Evolutionary conservation across 495 filamentous ascomycete genomes (phyloP), one percentile per base, ranked within the genome.

Genomic region (Daldinia caldariorum): DNA sequence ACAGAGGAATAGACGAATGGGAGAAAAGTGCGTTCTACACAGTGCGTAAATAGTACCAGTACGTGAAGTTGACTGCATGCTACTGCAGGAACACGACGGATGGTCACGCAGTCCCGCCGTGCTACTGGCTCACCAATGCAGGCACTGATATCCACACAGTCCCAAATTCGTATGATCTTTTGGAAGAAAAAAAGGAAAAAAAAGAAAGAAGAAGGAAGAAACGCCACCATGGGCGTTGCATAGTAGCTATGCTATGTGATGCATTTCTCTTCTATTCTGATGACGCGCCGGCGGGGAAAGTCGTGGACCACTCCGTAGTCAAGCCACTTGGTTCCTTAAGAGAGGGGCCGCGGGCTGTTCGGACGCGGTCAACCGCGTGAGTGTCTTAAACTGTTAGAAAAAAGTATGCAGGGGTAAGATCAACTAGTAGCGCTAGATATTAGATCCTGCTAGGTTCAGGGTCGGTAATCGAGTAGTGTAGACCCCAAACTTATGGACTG

Each of bases 1-100:
- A 47, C 35, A 35, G 58, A 55, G 58, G 55, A 20, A 60, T 41
- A 51, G 18, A 61, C 29, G 47, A 41, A 34, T 35, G 60, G n/a
- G 57, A 34, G 29, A 60, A 22, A 20, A 49, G 31, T 57, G 37
- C 54, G 35, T 26, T 26, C 49, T 62, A 49, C 35, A 67, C 63
- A 71, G 69, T 71, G 69, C 43, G 49, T 38, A 4, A 51, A 14
- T 9, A 67, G 62, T 58, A 56, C 38, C 39, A 55, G 49, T 50
- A 43, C 47, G 68, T 49, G 35, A 72, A 67, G 60, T 64, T 56
- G 50, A 56, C 60, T 45, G 37, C 51, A 57, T 56, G 26, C 69
- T 72, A 68, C 61, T 72, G 70, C 70, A 72, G 70, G 70, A 72
- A 72, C 70, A 72, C 70, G 70, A 61, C 45, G 60, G 50, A 69